A percentile compares a stretch with the other conserved stretches of the same genome.
Conservation (phyloP, 805 yeast species). For the Candida berthetii region DNA sequence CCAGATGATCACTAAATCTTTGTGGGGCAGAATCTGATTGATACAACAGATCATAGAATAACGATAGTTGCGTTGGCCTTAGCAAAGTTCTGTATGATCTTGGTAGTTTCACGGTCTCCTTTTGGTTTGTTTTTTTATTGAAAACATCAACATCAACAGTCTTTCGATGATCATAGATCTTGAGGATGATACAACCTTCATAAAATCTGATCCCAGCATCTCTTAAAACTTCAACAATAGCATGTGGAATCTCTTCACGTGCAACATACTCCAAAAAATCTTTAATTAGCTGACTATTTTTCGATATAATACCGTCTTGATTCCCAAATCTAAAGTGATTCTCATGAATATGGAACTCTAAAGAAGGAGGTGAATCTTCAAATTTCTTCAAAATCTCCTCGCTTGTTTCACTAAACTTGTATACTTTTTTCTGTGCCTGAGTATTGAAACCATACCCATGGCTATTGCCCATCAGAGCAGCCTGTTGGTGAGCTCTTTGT, state of each 20-base stretch:
- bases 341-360: slow-evolving; percentile 87
- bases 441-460: slow-evolving; percentile 13
- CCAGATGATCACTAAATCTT: slow-evolving; percentile 70
- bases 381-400: slow-evolving; percentile 73
- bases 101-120: slow-evolving; percentile 30
- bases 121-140: slow-evolving; percentile 4
- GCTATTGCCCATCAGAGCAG: slow-evolving; percentile 24
- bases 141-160: slow-evolving; percentile 9
- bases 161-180: slow-evolving; percentile 81
- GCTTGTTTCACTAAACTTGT: slow-evolving; percentile 63
- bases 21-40: slow-evolving; percentile 70
- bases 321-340: slow-evolving; percentile 89
- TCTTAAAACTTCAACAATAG: slow-evolving; percentile 80
- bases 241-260: slow-evolving; percentile 79
- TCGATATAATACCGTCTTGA: slow-evolving; percentile 83
- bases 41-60: slow-evolving; percentile 79
- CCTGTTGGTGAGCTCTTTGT: slow-evolving; percentile 19
- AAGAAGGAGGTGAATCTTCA: slow-evolving; percentile 69
- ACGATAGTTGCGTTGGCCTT: slow-evolving; percentile 72
- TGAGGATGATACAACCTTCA: slow-evolving; percentile 85
- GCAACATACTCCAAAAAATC: slow-evolving; percentile 78
- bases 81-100: slow-evolving; percentile 72
- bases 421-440: slow-evolving; percentile 31
- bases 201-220: slow-evolving; percentile 82
- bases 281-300: slow-evolving; percentile 68